A percentile compares a stretch with the other conserved stretches of the same genome.
These are phyloP conservation scores for Avicennia marina DNA, from an alignment of 257 asterid species.

Conservation along the genomic window DNA sequence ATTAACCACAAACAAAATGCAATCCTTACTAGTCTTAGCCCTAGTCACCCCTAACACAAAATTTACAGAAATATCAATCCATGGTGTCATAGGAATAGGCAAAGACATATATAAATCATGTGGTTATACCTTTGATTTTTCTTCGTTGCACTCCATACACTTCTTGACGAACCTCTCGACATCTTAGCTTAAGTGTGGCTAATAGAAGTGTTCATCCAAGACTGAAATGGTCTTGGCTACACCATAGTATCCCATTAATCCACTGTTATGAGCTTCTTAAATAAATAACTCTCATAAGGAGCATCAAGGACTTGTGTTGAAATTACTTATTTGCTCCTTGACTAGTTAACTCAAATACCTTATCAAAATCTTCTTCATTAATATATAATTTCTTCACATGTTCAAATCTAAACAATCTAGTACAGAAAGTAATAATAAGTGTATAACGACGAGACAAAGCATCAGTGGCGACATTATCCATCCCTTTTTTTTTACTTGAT, in stretches of 20 bases:
- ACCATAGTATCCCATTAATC: neutral
- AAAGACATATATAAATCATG: neutral
- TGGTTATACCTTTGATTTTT: neutral
- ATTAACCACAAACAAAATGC: neutral
- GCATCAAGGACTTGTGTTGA: no score
- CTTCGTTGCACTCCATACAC: neutral
- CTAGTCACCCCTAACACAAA: neutral
- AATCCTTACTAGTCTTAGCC: neutral
- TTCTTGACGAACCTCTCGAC: neutral
- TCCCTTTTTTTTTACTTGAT: no score
- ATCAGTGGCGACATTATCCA: no score
- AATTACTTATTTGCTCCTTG: no score
- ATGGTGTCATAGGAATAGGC: neutral
- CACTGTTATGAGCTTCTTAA: neutral
- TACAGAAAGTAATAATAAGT: no score
- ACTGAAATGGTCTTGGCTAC: neutral
- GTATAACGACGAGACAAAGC: no score
- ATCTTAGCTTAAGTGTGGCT: neutral
- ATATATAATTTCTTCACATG: no score
- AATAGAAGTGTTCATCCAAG: neutral
- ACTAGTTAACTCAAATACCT: no score
- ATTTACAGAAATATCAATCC: neutral
- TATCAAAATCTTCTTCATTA: no score
- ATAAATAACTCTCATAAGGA: neutral
- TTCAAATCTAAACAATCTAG: no score